These are phyloP conservation scores for Citropsis articulata DNA, from an alignment of 345 rosid genomes.

Conservation along the genomic window DNA sequence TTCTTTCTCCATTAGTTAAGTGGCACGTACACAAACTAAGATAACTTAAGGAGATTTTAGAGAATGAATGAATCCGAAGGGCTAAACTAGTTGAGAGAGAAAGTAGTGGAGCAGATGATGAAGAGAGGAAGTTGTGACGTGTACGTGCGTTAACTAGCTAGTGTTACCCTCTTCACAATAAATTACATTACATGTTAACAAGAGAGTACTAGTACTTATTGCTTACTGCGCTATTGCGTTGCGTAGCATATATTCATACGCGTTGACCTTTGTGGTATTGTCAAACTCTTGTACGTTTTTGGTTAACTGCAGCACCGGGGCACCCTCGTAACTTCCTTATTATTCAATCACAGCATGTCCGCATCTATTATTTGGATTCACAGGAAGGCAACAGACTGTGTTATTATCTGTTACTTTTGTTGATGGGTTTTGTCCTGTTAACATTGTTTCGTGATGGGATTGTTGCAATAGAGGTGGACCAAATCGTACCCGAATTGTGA, in stretches of 20 bases:
- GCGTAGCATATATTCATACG: not conserved
- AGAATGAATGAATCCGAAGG: constrained; percentile 3
- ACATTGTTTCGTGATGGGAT: not conserved
- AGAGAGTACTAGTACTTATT: too few species aligned
- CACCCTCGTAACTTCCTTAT: too few species aligned
- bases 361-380: too few species aligned
- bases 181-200: not conserved
- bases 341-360: too few species aligned
- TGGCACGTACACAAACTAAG: too few species aligned
- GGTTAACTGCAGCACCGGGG: constrained; percentile 12
- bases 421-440: too few species aligned
- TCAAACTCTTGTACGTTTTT: constrained; percentile 11
- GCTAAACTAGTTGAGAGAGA: too few species aligned
- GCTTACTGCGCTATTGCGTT: constrained; percentile 11
- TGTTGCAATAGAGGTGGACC: constrained; percentile 39
- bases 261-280: not conserved
- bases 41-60: too few species aligned
- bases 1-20: constrained; percentile 27
- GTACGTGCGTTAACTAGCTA: not conserved
- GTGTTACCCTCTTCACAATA: constrained; percentile 18
- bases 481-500: constrained; percentile 19
- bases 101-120: constrained; percentile 51
- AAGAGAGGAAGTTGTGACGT: constrained; percentile 25
- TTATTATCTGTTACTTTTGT: too few species aligned
- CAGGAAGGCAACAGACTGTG: too few species aligned